These are phyloP conservation scores for Serendipita sp. DNA, from an alignment of 768 basidiomycete genomes.

Conservation along the genomic window DNA sequence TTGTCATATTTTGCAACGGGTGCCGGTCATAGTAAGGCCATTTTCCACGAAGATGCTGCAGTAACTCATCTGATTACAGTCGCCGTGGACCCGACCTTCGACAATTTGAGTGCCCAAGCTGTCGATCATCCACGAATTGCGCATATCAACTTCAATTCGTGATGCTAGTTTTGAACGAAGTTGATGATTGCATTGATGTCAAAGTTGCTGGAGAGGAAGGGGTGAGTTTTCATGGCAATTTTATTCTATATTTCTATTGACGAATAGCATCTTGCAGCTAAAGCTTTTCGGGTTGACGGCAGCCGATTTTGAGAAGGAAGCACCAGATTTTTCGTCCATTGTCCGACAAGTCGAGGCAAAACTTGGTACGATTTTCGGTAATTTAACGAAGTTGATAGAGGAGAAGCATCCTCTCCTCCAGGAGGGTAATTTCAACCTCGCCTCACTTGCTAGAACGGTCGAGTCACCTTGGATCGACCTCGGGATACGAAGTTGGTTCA, in stretches of 20 bases:
- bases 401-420: not conserved
- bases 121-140: not conserved
- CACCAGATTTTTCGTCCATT: not conserved
- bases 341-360: not conserved
- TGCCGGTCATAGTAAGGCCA: not conserved
- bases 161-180: not conserved
- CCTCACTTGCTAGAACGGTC: not conserved
- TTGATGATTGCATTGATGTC: not conserved
- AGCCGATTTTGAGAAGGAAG: not conserved
- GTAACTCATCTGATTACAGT: not conserved
- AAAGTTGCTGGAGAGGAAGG: not conserved
- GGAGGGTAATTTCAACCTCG: not conserved
- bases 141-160: not conserved
- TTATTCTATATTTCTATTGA: not conserved
- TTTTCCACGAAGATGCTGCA: not conserved
- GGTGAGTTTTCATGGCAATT: not conserved
- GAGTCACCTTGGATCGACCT: conserved; percentile 5
- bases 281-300: not conserved
- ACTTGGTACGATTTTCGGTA: not conserved
- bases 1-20: not conserved
- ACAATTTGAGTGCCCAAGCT: not conserved
- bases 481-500: not conserved
- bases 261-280: not conserved
- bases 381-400: not conserved
- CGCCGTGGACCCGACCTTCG: not conserved